Evolutionary conservation across 192 early-diverging fungal genomes (phyloP), one percentile per base, ranked within the genome.

Genomic region (Coemansia sp.): DNA sequence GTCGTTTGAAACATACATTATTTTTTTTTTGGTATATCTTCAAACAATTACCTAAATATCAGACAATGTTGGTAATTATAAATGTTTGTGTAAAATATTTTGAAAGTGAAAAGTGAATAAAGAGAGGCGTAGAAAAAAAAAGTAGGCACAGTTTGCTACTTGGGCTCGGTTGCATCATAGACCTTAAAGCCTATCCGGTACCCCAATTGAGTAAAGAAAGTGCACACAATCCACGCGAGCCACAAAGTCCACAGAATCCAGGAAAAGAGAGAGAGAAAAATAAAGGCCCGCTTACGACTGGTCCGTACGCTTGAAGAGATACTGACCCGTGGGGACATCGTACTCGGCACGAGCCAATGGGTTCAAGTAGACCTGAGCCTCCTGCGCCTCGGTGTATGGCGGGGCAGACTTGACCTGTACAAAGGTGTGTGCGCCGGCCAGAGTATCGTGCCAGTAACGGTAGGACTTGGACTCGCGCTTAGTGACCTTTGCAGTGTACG

Each of bases 271-370:
- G 26, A 26, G 47, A 7, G 6, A 1, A 8, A 7, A 6, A 9
- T 0, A 46, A 46, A 17, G n/a, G 16, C 16, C 4, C 14, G 10
- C n/a, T 28, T 55, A 55, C 52, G 52, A 55, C 72, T 80, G 77
- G 69, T 80, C 64, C 0, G 73, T 67, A 16, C 72, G 77, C 77
- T 75, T 80, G 46, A 71, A 80, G 49, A 75, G 9, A 49, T 81
- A 81, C 66, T 70, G 72, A 23, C 73, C 73, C 52, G 78, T 62
- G 13, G 80, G 87, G 87, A 89, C 87, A 94, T 80, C 64, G 44
- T 62, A 66, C n/a, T 44, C 13, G 0, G 73, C 70, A 26, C 78
- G 69, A 3, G 78, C 78, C n/a, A 68, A 28, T 9, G 78, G 69
- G 50, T 80, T 50, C 17, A 74, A 50, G 4, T 69, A 60, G 10